Conservation (phyloP, 208 protist species). For the Histomonas meleagridis region DNA sequence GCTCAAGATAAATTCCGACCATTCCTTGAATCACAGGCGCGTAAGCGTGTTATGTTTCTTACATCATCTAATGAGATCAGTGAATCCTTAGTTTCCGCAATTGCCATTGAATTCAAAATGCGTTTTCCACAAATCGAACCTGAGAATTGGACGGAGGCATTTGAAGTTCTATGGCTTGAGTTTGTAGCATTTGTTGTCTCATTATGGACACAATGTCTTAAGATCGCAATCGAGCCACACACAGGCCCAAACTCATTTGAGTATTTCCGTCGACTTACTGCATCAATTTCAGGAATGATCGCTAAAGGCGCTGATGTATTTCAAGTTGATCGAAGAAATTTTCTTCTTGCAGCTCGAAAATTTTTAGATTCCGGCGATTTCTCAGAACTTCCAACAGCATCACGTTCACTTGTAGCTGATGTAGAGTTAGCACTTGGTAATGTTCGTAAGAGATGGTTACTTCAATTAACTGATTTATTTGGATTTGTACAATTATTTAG, state of each 20-base stretch:
- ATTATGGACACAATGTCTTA: conserved; percentile 4
- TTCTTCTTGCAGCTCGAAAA: conserved; percentile 20
- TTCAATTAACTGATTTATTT: conserved; percentile 30
- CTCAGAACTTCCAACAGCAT: neutral
- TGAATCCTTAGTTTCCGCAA: neutral
- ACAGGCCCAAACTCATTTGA: conserved; percentile 33
- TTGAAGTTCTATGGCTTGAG: conserved; percentile 35
- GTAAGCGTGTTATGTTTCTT: neutral
- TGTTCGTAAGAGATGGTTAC: neutral
- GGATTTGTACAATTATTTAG: conserved; percentile 7
- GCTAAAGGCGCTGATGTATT: conserved; percentile 10
- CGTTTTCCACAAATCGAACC: conserved; percentile 15
- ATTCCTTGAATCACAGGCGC: neutral
- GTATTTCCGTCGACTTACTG: conserved; percentile 1
- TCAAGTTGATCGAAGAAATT: neutral
- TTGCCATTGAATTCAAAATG: conserved; percentile 19
- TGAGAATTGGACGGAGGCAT: conserved; percentile 30
- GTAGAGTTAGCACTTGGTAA: neutral
- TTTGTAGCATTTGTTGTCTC: conserved; percentile 19
- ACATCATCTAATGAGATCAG: neutral
- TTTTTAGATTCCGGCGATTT: neutral
- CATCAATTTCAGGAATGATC: neutral
- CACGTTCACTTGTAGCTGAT: neutral
- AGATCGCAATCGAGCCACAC: neutral
- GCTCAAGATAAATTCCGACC: neutral